Percentiles rank a stretch among this genome's conserved stretches.
phyloP scores from a whole-genome alignment of 2,329 filamentous ascomycete species.

The Colletotrichum sp. region DNA sequence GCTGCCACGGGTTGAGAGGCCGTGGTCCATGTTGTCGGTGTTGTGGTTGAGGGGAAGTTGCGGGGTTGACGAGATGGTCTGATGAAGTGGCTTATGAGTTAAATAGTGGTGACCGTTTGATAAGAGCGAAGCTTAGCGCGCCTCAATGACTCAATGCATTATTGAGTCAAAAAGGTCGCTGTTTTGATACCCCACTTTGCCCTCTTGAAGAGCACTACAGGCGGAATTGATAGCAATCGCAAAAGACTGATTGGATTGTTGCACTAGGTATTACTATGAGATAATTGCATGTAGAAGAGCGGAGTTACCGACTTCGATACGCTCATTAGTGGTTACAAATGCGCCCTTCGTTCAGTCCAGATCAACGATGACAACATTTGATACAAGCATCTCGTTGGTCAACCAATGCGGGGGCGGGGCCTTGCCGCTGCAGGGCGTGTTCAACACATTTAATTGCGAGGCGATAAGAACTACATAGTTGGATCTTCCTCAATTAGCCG shows the following conservation, averaged over 20 bases:
- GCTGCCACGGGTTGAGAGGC: conserved; percentile 31
- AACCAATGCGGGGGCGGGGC: background rate
- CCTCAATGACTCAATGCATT: background rate
- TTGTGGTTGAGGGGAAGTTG: background rate
- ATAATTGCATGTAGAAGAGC: background rate
- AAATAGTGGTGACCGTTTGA: background rate
- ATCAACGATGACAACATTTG: background rate
- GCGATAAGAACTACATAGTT: background rate
- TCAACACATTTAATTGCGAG: background rate
- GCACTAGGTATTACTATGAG: background rate
- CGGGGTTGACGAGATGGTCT: background rate
- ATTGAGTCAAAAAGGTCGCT: background rate
- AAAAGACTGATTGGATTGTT: background rate
- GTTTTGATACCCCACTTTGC: background rate
- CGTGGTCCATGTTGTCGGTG: background rate
- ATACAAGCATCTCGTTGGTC: background rate
- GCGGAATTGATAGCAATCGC: background rate
- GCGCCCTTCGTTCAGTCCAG: background rate
- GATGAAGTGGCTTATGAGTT: background rate
- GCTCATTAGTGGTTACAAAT: background rate
- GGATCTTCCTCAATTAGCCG: background rate
- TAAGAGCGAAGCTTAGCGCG: background rate
- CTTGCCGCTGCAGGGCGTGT: background rate
- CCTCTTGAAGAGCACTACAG: background rate
- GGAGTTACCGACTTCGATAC: background rate